phyloP scores from a whole-genome alignment of 1,139 yeast genomes.

The Kurtzmaniella quercitrusa region DNA sequence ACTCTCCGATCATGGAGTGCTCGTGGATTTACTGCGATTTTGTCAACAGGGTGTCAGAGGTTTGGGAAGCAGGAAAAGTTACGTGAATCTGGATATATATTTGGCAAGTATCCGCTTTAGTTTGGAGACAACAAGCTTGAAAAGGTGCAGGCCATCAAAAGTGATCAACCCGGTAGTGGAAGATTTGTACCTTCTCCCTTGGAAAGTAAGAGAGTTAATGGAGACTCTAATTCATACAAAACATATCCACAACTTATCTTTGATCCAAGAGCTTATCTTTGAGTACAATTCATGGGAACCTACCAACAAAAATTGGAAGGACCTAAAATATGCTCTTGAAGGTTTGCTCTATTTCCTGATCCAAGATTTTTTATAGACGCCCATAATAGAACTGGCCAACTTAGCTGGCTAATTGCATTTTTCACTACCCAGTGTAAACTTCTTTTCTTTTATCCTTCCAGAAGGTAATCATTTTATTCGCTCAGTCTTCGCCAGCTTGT shows the following conservation, averaged over 20 bases:
- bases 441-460: too few species aligned
- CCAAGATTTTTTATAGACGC: constrained; percentile 25
- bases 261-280: constrained; percentile 26
- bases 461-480: too few species aligned
- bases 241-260: constrained; percentile 29
- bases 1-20: constrained; percentile 27
- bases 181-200: constrained; percentile 29
- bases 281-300: constrained; percentile 42
- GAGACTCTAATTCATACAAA: constrained; percentile 33
- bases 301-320: constrained; percentile 31
- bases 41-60: constrained; percentile 17
- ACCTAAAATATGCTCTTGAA: constrained; percentile 35
- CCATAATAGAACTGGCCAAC: neutral
- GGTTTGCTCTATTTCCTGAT: constrained; percentile 30
- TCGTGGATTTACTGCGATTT: constrained; percentile 28
- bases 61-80: constrained; percentile 18
- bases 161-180: neutral
- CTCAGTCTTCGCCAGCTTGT: too few species aligned
- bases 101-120: constrained; percentile 26
- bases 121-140: constrained; percentile 35
- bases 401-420: neutral
- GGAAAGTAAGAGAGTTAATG: constrained; percentile 35
- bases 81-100: constrained; percentile 23
- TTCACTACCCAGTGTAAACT: too few species aligned
- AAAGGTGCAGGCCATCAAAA: constrained; percentile 4